phyloP scores from a whole-genome alignment of 2,329 filamentous ascomycete genomes.

The Botrytis fabae region DNA sequence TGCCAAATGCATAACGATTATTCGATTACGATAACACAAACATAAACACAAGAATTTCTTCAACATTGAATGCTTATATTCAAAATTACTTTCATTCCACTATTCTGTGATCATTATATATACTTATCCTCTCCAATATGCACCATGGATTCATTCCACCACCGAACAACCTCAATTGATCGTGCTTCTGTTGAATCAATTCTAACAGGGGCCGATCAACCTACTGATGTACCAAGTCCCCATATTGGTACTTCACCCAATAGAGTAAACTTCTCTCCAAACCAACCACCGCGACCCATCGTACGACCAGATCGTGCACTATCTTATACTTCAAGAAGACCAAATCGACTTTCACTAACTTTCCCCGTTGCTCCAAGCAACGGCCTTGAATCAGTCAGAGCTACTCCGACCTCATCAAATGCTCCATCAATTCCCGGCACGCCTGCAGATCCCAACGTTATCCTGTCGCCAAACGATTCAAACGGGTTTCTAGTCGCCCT shows the following conservation, averaged over 20 bases:
- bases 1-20: background rate
- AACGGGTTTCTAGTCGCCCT: constrained; percentile 76
- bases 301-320: constrained; percentile 33
- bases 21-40: constrained; percentile 18
- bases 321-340: constrained; percentile 36
- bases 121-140: constrained; percentile 32
- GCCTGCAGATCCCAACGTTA: constrained; percentile 29
- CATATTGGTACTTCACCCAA: constrained; percentile 37
- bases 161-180: constrained; percentile 36
- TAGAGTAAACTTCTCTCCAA: constrained; percentile 28
- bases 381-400: constrained; percentile 33
- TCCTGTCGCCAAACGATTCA: constrained; percentile 37
- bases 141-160: constrained; percentile 36
- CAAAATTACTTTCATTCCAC: constrained; percentile 30
- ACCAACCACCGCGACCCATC: constrained; percentile 29
- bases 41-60: constrained; percentile 13
- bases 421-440: constrained; percentile 35
- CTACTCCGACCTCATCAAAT: constrained; percentile 38
- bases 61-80: constrained; percentile 31
- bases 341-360: constrained; percentile 40
- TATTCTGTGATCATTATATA: constrained; percentile 30
- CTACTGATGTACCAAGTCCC: constrained; percentile 33
- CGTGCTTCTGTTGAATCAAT: constrained; percentile 38
- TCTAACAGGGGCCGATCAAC: constrained; percentile 35
- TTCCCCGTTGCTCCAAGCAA: constrained; percentile 39